Percentiles rank a stretch among this genome's conserved stretches.
Evolutionary conservation across 73 alveolate species (phyloP).

Genomic region (Breviolum minutum): DNA sequence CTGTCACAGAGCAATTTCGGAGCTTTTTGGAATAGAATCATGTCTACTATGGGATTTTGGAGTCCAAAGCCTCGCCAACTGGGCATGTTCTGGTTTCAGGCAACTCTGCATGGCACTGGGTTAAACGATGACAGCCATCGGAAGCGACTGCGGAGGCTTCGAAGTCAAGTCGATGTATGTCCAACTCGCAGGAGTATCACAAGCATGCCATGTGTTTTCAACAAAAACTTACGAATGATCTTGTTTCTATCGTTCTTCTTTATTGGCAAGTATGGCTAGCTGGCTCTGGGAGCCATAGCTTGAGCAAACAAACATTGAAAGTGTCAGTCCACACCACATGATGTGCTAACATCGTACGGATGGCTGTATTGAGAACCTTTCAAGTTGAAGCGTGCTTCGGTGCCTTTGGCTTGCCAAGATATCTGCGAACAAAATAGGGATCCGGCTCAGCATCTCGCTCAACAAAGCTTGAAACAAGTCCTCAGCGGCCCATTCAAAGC

Average conservation of each 20-base stretch:
- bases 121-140: no score
- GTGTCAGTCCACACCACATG: background rate
- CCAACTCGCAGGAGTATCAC: no score
- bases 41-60: background rate
- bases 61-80: background rate
- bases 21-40: background rate
- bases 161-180: no score
- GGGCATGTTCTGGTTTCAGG: background rate
- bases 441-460: constrained; percentile 56
- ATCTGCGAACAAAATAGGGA: background rate
- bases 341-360: no score
- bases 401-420: background rate
- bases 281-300: background rate
- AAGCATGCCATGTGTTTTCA: no score
- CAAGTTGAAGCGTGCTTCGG: background rate
- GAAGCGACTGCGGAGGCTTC: no score
- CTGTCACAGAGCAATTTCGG: background rate
- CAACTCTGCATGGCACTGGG: background rate
- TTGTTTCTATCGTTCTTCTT: background rate
- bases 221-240: no score
- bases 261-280: background rate
- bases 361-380: no score
- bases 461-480: constrained; percentile 52
- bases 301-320: background rate
- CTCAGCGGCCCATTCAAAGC: background rate